Percentiles rank a stretch among this genome's conserved stretches.
These are phyloP conservation scores for Pulveroboletus sp. DNA, from an alignment of 1,284 basidiomycete species.

Conservation along the genomic window DNA sequence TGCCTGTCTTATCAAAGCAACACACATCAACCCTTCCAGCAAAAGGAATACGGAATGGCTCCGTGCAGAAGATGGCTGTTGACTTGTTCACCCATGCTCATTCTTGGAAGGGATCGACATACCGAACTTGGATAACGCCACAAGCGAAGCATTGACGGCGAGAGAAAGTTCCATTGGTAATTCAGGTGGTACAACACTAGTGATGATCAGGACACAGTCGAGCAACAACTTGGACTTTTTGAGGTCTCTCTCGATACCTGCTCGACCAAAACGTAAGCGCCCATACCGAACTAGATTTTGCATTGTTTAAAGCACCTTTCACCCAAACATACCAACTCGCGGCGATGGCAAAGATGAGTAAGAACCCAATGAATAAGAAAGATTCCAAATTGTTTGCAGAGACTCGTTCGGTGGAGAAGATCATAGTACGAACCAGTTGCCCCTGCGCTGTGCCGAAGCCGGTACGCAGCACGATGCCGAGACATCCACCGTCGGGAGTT, in stretches of 20 bases:
- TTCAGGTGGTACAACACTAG: slow-evolving; percentile 94
- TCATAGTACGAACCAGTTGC: slow-evolving; percentile 95
- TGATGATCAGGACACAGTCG: slow-evolving; percentile 93
- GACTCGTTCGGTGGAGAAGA: slow-evolving; percentile 93
- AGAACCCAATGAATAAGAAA: slow-evolving; percentile 95
- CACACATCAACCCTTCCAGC: slow-evolving; percentile 95
- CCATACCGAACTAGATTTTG: background rate
- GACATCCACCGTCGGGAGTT: slow-evolving; percentile 87
- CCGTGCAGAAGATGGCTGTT: slow-evolving; percentile 93
- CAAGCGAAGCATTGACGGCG: slow-evolving; percentile 91
- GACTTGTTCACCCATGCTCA: background rate
- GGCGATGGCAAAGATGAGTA: slow-evolving; percentile 93
- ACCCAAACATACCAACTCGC: slow-evolving; percentile 97
- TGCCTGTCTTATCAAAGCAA: slow-evolving; percentile 98
- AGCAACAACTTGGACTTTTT: slow-evolving; percentile 92
- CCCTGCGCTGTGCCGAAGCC: slow-evolving; percentile 97
- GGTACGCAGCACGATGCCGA: slow-evolving; percentile 90
- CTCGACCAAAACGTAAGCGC: slow-evolving; percentile 6
- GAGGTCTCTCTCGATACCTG: slow-evolving; percentile 82
- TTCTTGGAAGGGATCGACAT: slow-evolving; percentile 18
- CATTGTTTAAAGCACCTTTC: slow-evolving; percentile 59
- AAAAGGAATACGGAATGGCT: slow-evolving; percentile 93
- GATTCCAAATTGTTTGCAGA: slow-evolving; percentile 93
- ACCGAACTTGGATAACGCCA: slow-evolving; percentile 92
- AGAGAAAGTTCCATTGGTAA: slow-evolving; percentile 94